phyloP scores from a whole-genome alignment of 2,329 filamentous ascomycete species.

The Sporothrix euskadiensis region DNA sequence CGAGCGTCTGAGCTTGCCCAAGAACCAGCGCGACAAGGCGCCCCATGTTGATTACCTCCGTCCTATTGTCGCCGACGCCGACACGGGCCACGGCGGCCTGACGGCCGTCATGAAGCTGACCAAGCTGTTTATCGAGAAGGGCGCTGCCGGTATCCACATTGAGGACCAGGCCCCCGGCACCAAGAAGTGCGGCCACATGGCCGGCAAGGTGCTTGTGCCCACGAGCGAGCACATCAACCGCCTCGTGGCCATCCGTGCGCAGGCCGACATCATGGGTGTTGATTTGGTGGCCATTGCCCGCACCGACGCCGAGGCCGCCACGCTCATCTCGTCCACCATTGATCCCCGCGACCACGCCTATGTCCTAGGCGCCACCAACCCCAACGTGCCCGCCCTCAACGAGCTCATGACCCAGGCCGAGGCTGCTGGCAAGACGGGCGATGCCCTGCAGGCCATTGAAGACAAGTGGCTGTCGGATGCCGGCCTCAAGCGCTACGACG shows the following conservation, averaged over 20 bases:
- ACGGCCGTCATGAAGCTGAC: conserved; percentile 99
- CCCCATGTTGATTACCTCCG: conserved; percentile 90
- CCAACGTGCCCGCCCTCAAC: conserved; percentile 76
- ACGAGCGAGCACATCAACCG: conserved; percentile 98
- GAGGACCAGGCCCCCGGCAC: conserved; percentile 98
- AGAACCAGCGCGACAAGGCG: conserved; percentile 65
- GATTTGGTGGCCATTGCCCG: conserved; percentile 90
- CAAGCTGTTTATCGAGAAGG: conserved; percentile 95
- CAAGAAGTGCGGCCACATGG: conserved; percentile 99
- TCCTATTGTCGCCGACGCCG: conserved; percentile 93
- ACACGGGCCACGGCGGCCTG: conserved; percentile 94
- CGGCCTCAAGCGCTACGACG: conserved; percentile 82
- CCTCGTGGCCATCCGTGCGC: conserved; percentile 91
- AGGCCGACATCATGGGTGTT: conserved; percentile 96
- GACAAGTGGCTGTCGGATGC: conserved; percentile 82
- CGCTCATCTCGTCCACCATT: conserved; percentile 93
- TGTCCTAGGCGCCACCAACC: conserved; percentile 87
- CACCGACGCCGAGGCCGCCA: conserved; percentile 96
- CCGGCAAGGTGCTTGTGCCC: conserved; percentile 94
- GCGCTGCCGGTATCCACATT: conserved; percentile 96
- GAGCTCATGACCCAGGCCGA: conserved; percentile 91
- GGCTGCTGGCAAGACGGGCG: conserved; percentile 74
- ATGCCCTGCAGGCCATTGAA: conserved; percentile 84
- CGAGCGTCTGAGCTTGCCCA: conserved; percentile 78
- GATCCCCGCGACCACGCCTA: conserved; percentile 94